These are phyloP conservation scores for Mucor plumbeus DNA, from an alignment of 371 early-diverging fungal species.

Conservation along the genomic window DNA sequence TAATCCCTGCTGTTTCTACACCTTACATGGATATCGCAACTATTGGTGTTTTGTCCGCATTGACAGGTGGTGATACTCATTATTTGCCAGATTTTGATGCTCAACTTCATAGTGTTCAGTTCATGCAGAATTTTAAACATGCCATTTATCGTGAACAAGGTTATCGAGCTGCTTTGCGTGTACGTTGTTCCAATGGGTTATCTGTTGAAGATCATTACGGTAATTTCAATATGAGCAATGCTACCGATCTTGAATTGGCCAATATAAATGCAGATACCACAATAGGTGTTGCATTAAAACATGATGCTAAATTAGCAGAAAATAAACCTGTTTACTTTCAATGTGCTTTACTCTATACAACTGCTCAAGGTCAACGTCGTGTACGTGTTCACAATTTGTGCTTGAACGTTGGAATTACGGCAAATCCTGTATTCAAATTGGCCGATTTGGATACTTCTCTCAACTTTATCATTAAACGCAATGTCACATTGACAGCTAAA, in stretches of 20 bases:
- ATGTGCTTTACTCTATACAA: constrained; percentile 92
- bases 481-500: constrained; percentile 69
- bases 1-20: constrained; percentile 74
- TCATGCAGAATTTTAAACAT: constrained; percentile 72
- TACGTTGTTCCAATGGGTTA: constrained; percentile 90
- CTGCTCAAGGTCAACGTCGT: constrained; percentile 84
- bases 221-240: constrained; percentile 91
- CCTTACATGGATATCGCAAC: constrained; percentile 88
- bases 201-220: constrained; percentile 88
- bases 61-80: constrained; percentile 91
- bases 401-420: constrained; percentile 75
- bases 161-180: constrained; percentile 85
- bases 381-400: constrained; percentile 91
- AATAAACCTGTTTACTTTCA: constrained; percentile 84
- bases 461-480: constrained; percentile 82
- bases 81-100: constrained; percentile 80
- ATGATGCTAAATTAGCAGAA: constrained; percentile 90
- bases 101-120: constrained; percentile 57
- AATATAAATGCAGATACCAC: constrained; percentile 86
- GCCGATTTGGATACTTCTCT: constrained; percentile 94
- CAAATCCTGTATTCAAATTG: constrained; percentile 84
- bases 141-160: constrained; percentile 66
- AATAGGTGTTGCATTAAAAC: constrained; percentile 80
- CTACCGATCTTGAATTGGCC: constrained; percentile 91
- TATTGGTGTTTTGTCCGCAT: constrained; percentile 72